phyloP scores from a whole-genome alignment of 108 stramenopile genomes.

The Nitzschia sp. region DNA sequence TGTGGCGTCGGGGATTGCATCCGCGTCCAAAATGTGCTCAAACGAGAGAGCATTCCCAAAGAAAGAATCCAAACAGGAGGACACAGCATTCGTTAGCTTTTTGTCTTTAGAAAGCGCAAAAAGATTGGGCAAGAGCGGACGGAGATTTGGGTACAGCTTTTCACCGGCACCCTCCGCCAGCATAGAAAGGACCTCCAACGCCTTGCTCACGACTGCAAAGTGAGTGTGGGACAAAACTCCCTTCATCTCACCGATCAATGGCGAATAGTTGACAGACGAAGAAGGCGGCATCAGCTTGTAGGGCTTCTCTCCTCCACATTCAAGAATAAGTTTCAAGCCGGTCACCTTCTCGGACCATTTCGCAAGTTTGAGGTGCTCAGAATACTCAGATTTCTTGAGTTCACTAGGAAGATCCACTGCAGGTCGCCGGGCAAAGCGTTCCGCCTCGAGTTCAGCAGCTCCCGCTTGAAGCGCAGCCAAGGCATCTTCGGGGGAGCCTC shows the following conservation, averaged over 20 bases:
- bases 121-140: slow-evolving; percentile 61
- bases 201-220: slow-evolving; percentile 79
- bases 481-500: slow-evolving; percentile 45
- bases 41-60: slow-evolving; percentile 81
- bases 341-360: slow-evolving; percentile 89
- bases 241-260: slow-evolving; percentile 73
- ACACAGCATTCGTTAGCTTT: slow-evolving; percentile 69
- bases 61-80: slow-evolving; percentile 64
- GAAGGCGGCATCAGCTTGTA: slow-evolving; percentile 72
- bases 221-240: slow-evolving; percentile 76
- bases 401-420: slow-evolving; percentile 71
- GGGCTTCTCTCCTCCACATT: slow-evolving; percentile 81
- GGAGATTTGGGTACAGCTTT: slow-evolving; percentile 66
- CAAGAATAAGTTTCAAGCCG: slow-evolving; percentile 70
- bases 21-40: slow-evolving; percentile 73
- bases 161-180: slow-evolving; percentile 86
- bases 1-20: slow-evolving; percentile 53
- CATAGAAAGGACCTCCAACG: slow-evolving; percentile 74
- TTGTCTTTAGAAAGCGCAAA: slow-evolving; percentile 81
- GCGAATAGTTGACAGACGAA: slow-evolving; percentile 60
- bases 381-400: slow-evolving; percentile 66
- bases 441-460: slow-evolving; percentile 60
- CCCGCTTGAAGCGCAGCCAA: slow-evolving; percentile 55
- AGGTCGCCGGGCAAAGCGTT: slow-evolving; percentile 57
- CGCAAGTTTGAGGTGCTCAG: slow-evolving; percentile 50